Conservation (phyloP, 2,329 filamentous ascomycete genomes). For the Xylaria sp. region DNA sequence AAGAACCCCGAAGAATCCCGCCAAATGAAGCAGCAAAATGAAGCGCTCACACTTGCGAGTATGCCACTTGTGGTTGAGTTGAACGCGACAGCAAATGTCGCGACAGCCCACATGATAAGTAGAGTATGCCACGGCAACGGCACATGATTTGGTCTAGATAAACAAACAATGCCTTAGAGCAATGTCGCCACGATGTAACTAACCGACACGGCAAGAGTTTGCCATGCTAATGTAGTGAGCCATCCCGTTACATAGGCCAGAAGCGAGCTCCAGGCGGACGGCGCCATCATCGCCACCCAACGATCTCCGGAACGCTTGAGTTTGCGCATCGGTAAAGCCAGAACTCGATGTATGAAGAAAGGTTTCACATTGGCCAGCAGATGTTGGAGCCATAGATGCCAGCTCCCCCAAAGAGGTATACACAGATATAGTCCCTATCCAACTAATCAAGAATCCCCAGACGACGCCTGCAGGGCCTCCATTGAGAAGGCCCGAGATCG, state of each 20-base stretch:
- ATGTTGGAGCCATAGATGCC: constrained; percentile 43
- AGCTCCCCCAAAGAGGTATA: constrained; percentile 47
- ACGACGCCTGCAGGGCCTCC: constrained; percentile 65
- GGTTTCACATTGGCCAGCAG: constrained; percentile 33
- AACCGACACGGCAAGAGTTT: constrained; percentile 38
- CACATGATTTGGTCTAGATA: constrained; percentile 38
- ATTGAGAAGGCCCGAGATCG: constrained; percentile 56
- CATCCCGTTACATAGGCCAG: constrained; percentile 45
- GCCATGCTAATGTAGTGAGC: constrained; percentile 45
- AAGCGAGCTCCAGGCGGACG: constrained; percentile 38
- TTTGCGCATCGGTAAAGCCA: constrained; percentile 8
- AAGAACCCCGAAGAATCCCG: constrained; percentile 18
- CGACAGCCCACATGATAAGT: constrained; percentile 42
- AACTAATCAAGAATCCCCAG: constrained; percentile 62
- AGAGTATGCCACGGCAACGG: constrained; percentile 42
- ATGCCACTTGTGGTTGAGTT: constrained; percentile 34
- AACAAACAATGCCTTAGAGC: constrained; percentile 42
- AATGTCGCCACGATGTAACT: constrained; percentile 40
- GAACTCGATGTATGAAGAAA: background rate
- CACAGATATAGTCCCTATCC: constrained; percentile 58
- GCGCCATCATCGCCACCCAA: constrained; percentile 47
- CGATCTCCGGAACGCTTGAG: constrained; percentile 31
- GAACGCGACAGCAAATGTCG: constrained; percentile 36
- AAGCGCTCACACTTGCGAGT: constrained; percentile 4
- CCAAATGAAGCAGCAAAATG: constrained; percentile 16